Evolutionary conservation across 371 early-diverging fungal genomes (phyloP), one percentile per base, ranked within the genome.

Genomic region (Saksenaea vasiformis): DNA sequence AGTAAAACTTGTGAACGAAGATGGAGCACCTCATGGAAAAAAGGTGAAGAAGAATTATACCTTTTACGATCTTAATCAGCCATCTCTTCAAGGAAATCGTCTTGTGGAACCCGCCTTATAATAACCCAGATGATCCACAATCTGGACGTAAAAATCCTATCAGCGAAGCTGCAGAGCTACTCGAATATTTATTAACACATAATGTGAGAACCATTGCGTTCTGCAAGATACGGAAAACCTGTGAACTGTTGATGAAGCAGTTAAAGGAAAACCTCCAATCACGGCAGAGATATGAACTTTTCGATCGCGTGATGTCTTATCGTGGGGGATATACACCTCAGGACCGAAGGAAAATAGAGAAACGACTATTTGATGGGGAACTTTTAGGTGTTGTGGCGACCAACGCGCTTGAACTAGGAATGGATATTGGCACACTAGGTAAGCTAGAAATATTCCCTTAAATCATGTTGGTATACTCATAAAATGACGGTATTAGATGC

Each of bases 341-440:
- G 1, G 80, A 84, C 41, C 74, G 91, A 22, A 68, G 90, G 24
- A 61, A 65, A 5, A 89, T 90, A 19, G 91, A 91, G 65, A 65
- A 62, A 5, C 68, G 70, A 53, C 62, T 91, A 68, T 87, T 87
- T 62, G 38, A 60, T 14, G 87, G 87, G 9, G 69, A 79, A 13
- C 56, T 87, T 4, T 57, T 77, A 17, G 72, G 77, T 19, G 85
- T 91, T 5, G 76, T 91, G 1, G 80, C 90, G 3, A 91, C 91
- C 5, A 89, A 80, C 53, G 91, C 91, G 0, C 70, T 91, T 31
- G 91, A 91, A 61, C 64, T 91, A 15, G 91, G 91, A 13, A 79
- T 91, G 5, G 90, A 91, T 68, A 85, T 91, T 55, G 91, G 91
- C 1, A 57, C 70, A 11, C 66, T 87, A 26, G 86, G 81, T 77